Percentiles rank a stretch among this genome's conserved stretches.
These are phyloP conservation scores for Nigrospora oryzae DNA, from an alignment of 2,329 filamentous ascomycete genomes.

Conservation along the genomic window DNA sequence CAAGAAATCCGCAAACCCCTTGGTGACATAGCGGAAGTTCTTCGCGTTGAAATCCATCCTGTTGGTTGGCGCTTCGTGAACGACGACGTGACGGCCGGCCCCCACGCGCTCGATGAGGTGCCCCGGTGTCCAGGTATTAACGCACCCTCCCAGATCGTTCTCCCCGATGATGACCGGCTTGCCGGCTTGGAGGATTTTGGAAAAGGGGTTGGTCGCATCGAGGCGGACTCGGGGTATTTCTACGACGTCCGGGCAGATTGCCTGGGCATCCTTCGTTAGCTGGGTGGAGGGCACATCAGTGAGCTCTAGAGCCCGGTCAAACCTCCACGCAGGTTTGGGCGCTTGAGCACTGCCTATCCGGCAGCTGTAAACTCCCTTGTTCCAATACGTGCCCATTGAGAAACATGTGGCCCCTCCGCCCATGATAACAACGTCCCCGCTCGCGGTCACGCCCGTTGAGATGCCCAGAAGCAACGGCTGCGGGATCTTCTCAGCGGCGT, in stretches of 20 bases:
- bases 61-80: slow-evolving; percentile 59
- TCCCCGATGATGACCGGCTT: slow-evolving; percentile 59
- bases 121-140: slow-evolving; percentile 55
- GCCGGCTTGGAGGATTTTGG: slow-evolving; percentile 44
- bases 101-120: slow-evolving; percentile 60
- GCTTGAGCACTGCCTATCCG: too few species aligned
- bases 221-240: slow-evolving; percentile 45
- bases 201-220: slow-evolving; percentile 47
- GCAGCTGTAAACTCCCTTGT: slow-evolving; percentile 35
- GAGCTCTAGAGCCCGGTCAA: too few species aligned
- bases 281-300: too few species aligned
- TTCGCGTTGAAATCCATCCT: slow-evolving; percentile 77
- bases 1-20: slow-evolving; percentile 60
- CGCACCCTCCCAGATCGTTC: slow-evolving; percentile 60
- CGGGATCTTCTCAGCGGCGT: slow-evolving; percentile 3
- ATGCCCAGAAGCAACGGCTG: slow-evolving; percentile 67
- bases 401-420: slow-evolving; percentile 86
- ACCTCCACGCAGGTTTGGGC: too few species aligned
- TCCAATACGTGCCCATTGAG: slow-evolving; percentile 85
- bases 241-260: not conserved
- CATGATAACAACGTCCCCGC: slow-evolving; percentile 49
- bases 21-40: slow-evolving; percentile 71
- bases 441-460: slow-evolving; percentile 38
- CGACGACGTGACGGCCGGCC: slow-evolving; percentile 53
- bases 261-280: too few species aligned